phyloP scores from a whole-genome alignment of 805 yeast genomes.

The Peterozyma toletana region DNA sequence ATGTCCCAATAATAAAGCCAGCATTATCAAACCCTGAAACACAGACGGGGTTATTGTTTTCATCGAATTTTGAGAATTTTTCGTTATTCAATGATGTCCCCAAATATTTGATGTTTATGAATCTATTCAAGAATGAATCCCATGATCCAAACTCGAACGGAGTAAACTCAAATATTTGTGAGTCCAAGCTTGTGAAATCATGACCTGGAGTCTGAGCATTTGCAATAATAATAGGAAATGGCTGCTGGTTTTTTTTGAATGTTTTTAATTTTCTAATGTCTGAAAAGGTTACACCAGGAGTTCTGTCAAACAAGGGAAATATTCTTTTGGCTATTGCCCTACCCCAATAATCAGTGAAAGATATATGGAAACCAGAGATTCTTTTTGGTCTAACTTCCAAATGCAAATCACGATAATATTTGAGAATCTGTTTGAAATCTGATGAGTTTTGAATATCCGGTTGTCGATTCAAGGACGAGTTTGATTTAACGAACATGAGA shows the following conservation, averaged over 20 bases:
- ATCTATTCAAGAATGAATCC: slow-evolving; percentile 40
- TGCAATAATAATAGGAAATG: slow-evolving; percentile 41
- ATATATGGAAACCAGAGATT: slow-evolving; percentile 42
- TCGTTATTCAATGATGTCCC: slow-evolving; percentile 33
- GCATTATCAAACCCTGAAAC: slow-evolving; percentile 48
- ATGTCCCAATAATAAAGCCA: slow-evolving; percentile 55
- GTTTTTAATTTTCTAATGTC: slow-evolving; percentile 27
- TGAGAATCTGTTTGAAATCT: slow-evolving; percentile 23
- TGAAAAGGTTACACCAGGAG: slow-evolving; percentile 31
- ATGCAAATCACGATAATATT: slow-evolving; percentile 47
- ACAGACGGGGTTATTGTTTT: slow-evolving; percentile 24
- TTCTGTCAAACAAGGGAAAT: slow-evolving; percentile 26
- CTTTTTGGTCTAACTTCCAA: slow-evolving; percentile 46
- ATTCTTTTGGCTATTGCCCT: slow-evolving; percentile 46
- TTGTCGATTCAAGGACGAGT: neutral
- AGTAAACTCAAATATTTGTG: slow-evolving; percentile 50
- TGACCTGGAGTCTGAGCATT: slow-evolving; percentile 29
- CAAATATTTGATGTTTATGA: slow-evolving; percentile 41
- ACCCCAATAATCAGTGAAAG: slow-evolving; percentile 68
- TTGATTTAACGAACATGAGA: neutral
- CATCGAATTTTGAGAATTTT: slow-evolving; percentile 17
- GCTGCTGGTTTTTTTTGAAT: slow-evolving; percentile 32
- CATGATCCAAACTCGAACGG: slow-evolving; percentile 68
- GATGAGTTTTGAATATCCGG: neutral
- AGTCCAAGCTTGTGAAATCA: slow-evolving; percentile 22